Base-by-base conservation (phyloP, 139 green algal species). In the Tetradesmus lagerheimii region DNA sequence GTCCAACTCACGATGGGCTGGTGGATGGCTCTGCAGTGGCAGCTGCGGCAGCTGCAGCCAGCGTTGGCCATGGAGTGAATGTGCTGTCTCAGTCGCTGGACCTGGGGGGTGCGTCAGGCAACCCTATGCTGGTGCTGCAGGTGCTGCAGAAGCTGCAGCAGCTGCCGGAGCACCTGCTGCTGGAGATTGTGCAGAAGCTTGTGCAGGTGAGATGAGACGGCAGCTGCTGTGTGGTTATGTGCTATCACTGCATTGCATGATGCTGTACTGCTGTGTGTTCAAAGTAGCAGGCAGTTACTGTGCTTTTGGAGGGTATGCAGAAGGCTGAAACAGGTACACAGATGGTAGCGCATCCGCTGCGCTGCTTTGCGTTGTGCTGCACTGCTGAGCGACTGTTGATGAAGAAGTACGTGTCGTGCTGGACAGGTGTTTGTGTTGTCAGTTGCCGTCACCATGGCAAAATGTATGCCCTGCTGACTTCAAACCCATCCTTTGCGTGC, bases 101-200 rank as follows among this genome's bases (percentile, higher is more conserved):
- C 16, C 37, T 53, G 38, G 77, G 35, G 27, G 37, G 29, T 53
- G 77, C 77, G 4, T 6, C 39, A 9, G 39, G 82, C 47, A 87
- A 53, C 18, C 47, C 53, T 47, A 4, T 12, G n/a, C n/a, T 86
- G 43, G 25, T 47, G 82, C 5, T 29, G 57, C 27, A 80, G 20
- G 64, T 88, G 57, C 39, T 88, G 47, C 27, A 38, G 4, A 76
- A 62, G 83, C 27, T 88, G 34, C 62, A 80, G 83, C 35, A 31
- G 57, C 39, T 88, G 62, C 83, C 83, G 25, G 57, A 88, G 41
- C 50, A 29, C 2, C 35, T 62, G 39, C 35, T 80, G 62, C 27
- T 80, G 62, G 38, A 88, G 57, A 43, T 88, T 38, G 57, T 88
- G 18, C 57, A 88, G 34, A 79, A 80, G 83, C 38, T 88, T 12